Evolutionary conservation across 2,329 filamentous ascomycete genomes (phyloP).

Genomic region (Lasiodiplodia sp.): DNA sequence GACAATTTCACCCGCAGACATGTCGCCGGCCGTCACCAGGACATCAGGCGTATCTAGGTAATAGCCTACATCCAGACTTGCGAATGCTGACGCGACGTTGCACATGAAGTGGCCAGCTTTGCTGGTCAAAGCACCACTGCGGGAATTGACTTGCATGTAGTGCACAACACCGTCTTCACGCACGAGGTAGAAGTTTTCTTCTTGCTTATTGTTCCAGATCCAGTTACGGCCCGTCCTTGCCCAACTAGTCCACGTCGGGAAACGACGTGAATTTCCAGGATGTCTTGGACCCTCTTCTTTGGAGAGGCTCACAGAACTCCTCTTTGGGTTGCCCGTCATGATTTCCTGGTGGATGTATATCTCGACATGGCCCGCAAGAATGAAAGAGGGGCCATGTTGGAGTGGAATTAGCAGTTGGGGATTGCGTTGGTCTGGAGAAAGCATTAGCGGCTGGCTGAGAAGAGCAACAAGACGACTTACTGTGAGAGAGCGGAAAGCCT

Average conservation of each 20-base stretch:
- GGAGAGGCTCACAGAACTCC: constrained; percentile 33
- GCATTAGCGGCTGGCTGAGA: not conserved
- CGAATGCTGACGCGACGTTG: constrained; percentile 83
- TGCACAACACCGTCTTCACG: constrained; percentile 86
- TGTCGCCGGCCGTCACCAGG: constrained; percentile 80
- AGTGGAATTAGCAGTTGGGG: constrained; percentile 52
- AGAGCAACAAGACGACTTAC: constrained; percentile 30
- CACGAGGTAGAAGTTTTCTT: constrained; percentile 84
- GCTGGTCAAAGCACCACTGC: constrained; percentile 48
- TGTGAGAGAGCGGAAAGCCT: constrained; percentile 18
- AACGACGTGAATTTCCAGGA: constrained; percentile 41
- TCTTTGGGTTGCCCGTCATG: constrained; percentile 48
- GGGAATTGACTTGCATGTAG: constrained; percentile 70
- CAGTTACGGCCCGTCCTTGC: constrained; percentile 72
- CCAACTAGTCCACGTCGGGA: constrained; percentile 83
- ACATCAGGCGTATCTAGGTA: constrained; percentile 72
- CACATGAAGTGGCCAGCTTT: constrained; percentile 68
- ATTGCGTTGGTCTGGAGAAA: constrained; percentile 42
- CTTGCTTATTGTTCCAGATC: constrained; percentile 64
- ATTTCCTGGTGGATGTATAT: constrained; percentile 50
- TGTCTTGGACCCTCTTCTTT: constrained; percentile 55
- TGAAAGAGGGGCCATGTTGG: constrained; percentile 48
- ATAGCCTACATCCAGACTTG: constrained; percentile 67
- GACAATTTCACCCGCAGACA: constrained; percentile 79
- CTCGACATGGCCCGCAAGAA: constrained; percentile 48